Evolutionary conservation across 768 basidiomycete species (phyloP).

Genomic region (Psilocybe tampanensis): DNA sequence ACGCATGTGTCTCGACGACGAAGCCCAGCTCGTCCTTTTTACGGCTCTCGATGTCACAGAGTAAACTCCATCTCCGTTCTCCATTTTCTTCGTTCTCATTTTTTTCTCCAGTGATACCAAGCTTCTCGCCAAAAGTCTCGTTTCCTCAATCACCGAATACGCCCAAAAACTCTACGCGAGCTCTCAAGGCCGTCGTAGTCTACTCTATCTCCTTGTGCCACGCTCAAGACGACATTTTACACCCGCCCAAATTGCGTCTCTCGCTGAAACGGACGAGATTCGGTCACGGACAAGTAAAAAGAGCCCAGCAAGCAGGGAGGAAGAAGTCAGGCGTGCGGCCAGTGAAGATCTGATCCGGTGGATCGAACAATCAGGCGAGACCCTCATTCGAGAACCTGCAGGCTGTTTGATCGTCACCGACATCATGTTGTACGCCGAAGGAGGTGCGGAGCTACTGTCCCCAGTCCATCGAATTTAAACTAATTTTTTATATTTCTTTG

Average conservation of each 20-base stretch:
- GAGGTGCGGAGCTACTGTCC: constrained; percentile 48
- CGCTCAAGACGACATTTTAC: constrained; percentile 88
- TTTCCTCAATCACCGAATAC: constrained; percentile 65
- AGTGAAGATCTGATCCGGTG: constrained; percentile 76
- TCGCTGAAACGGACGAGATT: constrained; percentile 74
- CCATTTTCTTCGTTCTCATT: background rate
- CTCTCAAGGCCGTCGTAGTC: constrained; percentile 77
- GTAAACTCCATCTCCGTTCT: constrained; percentile 43
- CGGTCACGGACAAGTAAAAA: constrained; percentile 87
- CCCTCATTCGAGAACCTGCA: constrained; percentile 71
- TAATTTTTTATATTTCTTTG: background rate
- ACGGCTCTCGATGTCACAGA: constrained; percentile 90
- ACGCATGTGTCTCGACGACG: constrained; percentile 86
- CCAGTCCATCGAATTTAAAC: background rate
- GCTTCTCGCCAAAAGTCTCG: constrained; percentile 77
- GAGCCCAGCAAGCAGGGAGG: constrained; percentile 56
- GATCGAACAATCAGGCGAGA: constrained; percentile 62
- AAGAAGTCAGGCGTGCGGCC: constrained; percentile 73
- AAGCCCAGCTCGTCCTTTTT: constrained; percentile 89
- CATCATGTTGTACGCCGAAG: constrained; percentile 83
- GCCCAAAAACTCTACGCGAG: constrained; percentile 59
- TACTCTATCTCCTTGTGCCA: constrained; percentile 83
- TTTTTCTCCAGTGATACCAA: constrained; percentile 78
- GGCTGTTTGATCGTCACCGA: constrained; percentile 81
- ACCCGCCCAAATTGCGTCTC: constrained; percentile 69